phyloP scores from a whole-genome alignment of 495 filamentous ascomycete species.

The Penicillium parvum region DNA sequence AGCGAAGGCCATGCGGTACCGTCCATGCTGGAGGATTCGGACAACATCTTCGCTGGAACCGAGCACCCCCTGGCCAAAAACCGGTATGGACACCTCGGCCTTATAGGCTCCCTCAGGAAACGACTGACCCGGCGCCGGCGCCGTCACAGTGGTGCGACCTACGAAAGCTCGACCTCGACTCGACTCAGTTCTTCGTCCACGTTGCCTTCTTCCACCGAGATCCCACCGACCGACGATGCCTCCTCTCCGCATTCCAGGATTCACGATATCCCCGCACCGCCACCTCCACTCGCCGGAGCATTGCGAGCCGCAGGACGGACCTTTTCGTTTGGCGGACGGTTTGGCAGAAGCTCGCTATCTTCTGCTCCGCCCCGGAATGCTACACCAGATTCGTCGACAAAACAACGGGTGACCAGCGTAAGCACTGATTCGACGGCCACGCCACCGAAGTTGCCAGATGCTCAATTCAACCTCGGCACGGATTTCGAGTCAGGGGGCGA shows the following conservation, averaged over 20 bases:
- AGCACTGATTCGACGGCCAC: slow-evolving; percentile 62
- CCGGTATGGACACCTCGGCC: slow-evolving; percentile 34
- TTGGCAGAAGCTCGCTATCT: slow-evolving; percentile 36
- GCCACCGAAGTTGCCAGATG: slow-evolving; percentile 61
- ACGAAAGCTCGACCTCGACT: slow-evolving; percentile 57
- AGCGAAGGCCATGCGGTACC: slow-evolving; percentile 36
- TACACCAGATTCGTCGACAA: slow-evolving; percentile 34
- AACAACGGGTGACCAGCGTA: slow-evolving; percentile 50
- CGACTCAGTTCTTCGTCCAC: slow-evolving; percentile 71
- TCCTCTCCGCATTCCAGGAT: slow-evolving; percentile 47
- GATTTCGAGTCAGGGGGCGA: slow-evolving; percentile 47
- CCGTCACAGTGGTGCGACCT: slow-evolving; percentile 60
- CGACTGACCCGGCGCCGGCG: slow-evolving; percentile 29
- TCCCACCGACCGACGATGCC: slow-evolving; percentile 52
- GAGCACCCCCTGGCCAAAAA: slow-evolving; percentile 33
- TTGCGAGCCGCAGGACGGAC: slow-evolving; percentile 66
- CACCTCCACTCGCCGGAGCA: slow-evolving; percentile 43
- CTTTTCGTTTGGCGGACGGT: slow-evolving; percentile 61
- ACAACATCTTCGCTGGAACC: slow-evolving; percentile 39
- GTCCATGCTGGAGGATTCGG: slow-evolving; percentile 52
- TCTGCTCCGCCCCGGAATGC: slow-evolving; percentile 41
- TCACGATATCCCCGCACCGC: slow-evolving; percentile 56
- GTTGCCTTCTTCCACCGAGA: slow-evolving; percentile 66
- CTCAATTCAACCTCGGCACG: slow-evolving; percentile 37
- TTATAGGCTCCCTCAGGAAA: slow-evolving; percentile 20